Conservation (phyloP, 805 yeast species). For the Saturnispora halmiae region DNA sequence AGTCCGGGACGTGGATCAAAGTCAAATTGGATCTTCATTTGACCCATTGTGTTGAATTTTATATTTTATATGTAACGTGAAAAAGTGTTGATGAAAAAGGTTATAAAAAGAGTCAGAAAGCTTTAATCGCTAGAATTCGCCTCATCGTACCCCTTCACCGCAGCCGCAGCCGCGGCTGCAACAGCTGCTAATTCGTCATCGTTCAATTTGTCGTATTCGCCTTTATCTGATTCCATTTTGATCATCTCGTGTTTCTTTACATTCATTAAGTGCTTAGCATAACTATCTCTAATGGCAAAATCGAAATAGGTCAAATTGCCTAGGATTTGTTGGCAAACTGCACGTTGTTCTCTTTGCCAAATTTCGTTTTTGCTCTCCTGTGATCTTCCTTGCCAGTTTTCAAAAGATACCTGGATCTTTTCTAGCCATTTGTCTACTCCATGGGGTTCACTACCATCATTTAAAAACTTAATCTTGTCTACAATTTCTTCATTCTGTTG, state of each 20-base stretch:
- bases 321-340: slow-evolving; percentile 37
- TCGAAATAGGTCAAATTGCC: slow-evolving; percentile 35
- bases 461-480: slow-evolving; percentile 17
- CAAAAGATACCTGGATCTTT: slow-evolving; percentile 37
- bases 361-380: slow-evolving; percentile 31
- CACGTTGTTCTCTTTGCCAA: slow-evolving; percentile 37
- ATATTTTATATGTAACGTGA: too few relatives aligned
- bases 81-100: background rate
- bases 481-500: slow-evolving; percentile 18
- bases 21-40: background rate
- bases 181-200: slow-evolving; percentile 27
- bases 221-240: slow-evolving; percentile 2
- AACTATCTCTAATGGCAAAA: slow-evolving; percentile 33
- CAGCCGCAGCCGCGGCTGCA: slow-evolving; percentile 28
- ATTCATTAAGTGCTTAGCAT: slow-evolving; percentile 25
- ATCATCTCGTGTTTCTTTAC: slow-evolving; percentile 16
- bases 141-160: slow-evolving; percentile 14
- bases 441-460: slow-evolving; percentile 10
- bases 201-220: slow-evolving; percentile 12
- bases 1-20: background rate
- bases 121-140: background rate
- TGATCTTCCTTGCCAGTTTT: slow-evolving; percentile 34
- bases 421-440: slow-evolving; percentile 22
- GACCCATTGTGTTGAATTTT: background rate
- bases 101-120: background rate